phyloP scores from a whole-genome alignment of 2,329 filamentous ascomycete species.

The Aspergillus phoenicis region DNA sequence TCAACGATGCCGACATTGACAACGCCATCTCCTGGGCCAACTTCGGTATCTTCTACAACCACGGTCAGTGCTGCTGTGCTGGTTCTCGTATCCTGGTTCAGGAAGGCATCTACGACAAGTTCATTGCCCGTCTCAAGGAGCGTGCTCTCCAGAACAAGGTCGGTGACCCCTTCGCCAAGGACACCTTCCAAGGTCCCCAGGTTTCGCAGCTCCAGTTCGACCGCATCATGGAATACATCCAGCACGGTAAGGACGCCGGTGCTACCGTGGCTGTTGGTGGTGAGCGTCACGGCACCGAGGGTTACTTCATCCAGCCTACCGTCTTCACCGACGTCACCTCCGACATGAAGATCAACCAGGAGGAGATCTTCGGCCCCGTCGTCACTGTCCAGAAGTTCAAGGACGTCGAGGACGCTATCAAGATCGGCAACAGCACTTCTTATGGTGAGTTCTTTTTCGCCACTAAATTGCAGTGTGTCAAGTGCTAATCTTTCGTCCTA shows the following conservation, averaged over 20 bases:
- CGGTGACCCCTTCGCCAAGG: conserved; percentile 74
- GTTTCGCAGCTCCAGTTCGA: conserved; percentile 81
- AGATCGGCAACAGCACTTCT: conserved; percentile 69
- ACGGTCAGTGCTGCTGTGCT: conserved; percentile 31
- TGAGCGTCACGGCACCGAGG: conserved; percentile 72
- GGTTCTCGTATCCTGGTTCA: conserved; percentile 30
- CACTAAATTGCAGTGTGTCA: background rate
- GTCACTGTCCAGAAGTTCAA: conserved; percentile 74
- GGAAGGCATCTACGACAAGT: conserved; percentile 44
- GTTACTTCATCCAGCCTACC: conserved; percentile 84
- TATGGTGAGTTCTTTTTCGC: conserved; percentile 54
- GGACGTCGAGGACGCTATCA: conserved; percentile 69
- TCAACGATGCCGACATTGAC: conserved; percentile 30
- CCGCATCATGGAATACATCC: conserved; percentile 73
- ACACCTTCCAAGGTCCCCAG: conserved; percentile 85
- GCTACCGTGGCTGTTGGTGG: conserved; percentile 67
- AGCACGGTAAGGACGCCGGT: conserved; percentile 67
- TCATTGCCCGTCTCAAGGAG: conserved; percentile 75
- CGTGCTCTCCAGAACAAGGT: conserved; percentile 72
- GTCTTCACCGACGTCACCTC: conserved; percentile 76
- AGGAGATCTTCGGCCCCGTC: conserved; percentile 81
- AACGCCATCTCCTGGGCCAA: conserved; percentile 31
- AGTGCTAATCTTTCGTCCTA: conserved; percentile 5
- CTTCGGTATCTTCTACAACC: conserved; percentile 33
- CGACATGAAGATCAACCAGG: conserved; percentile 70